A percentile compares a stretch with the other conserved stretches of the same genome.
Evolutionary conservation across 1,284 basidiomycete genomes (phyloP).

Genomic region (Lignosus rhinocerotis): DNA sequence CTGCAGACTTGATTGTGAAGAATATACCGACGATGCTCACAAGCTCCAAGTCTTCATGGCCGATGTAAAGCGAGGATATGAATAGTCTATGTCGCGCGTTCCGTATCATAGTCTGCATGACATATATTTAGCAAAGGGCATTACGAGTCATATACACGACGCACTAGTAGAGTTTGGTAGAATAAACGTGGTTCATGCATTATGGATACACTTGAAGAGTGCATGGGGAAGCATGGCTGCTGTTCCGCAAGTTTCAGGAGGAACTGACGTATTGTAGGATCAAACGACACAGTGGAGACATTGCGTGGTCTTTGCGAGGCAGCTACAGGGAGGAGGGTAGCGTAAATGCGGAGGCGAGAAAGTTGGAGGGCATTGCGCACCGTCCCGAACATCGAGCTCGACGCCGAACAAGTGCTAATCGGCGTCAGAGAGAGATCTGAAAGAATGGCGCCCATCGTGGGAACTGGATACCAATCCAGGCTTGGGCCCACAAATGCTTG

Average conservation of each 20-base stretch:
- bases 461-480: too few relatives aligned
- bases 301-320: slow-evolving; percentile 14
- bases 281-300: slow-evolving; percentile 24
- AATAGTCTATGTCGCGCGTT: slow-evolving; percentile 77
- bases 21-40: slow-evolving; percentile 22
- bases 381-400: slow-evolving; percentile 21
- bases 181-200: slow-evolving; percentile 41
- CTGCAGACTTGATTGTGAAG: neutral
- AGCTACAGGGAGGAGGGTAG: slow-evolving; percentile 14
- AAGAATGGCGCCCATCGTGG: neutral
- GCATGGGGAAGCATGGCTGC: slow-evolving; percentile 41
- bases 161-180: slow-evolving; percentile 39
- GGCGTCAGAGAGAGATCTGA: neutral
- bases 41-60: slow-evolving; percentile 37
- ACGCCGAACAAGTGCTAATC: neutral
- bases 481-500: too few relatives aligned
- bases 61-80: slow-evolving; percentile 67
- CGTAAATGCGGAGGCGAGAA: slow-evolving; percentile 16
- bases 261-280: slow-evolving; percentile 31
- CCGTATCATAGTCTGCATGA: slow-evolving; percentile 66
- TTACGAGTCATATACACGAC: slow-evolving; percentile 12
- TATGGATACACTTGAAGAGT: slow-evolving; percentile 37
- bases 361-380: slow-evolving; percentile 19
- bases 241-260: slow-evolving; percentile 31
- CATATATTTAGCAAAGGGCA: neutral